These are phyloP conservation scores for Lentinula sp. DNA, from an alignment of 768 basidiomycete species.

Conservation along the genomic window DNA sequence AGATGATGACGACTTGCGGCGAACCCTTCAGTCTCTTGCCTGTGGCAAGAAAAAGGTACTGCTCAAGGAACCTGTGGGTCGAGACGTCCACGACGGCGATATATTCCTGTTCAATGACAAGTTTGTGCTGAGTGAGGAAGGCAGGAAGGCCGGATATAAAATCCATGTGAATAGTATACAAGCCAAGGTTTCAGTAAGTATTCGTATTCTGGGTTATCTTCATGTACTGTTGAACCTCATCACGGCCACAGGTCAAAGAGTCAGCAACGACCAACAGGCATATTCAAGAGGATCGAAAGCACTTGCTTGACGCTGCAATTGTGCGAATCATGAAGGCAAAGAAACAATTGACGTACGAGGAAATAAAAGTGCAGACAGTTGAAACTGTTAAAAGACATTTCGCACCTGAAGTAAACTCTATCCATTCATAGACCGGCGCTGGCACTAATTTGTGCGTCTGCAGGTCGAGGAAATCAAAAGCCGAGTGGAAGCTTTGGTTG, in stretches of 20 bases:
- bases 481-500: slow-evolving; percentile 75
- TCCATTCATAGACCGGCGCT: background rate
- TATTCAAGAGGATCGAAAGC: slow-evolving; percentile 83
- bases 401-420: slow-evolving; percentile 36
- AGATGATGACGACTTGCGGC: slow-evolving; percentile 71
- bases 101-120: slow-evolving; percentile 76
- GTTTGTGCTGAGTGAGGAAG: slow-evolving; percentile 41
- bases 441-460: background rate
- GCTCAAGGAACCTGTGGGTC: slow-evolving; percentile 70
- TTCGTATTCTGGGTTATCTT: slow-evolving; percentile 16
- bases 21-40: slow-evolving; percentile 88
- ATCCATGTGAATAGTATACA: slow-evolving; percentile 97
- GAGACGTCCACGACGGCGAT: slow-evolving; percentile 73
- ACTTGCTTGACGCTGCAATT: slow-evolving; percentile 88
- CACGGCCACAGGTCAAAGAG: slow-evolving; percentile 68
- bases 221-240: too few relatives aligned
- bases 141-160: slow-evolving; percentile 56
- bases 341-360: slow-evolving; percentile 76
- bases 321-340: slow-evolving; percentile 94
- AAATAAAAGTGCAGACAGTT: slow-evolving; percentile 77
- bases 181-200: slow-evolving; percentile 79
- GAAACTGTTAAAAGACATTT: slow-evolving; percentile 87
- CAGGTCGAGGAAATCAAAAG: slow-evolving; percentile 82
- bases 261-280: slow-evolving; percentile 71
- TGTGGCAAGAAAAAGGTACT: slow-evolving; percentile 88